Conservation (phyloP, 345 rosid species). For the Lepidium africanum region DNA sequence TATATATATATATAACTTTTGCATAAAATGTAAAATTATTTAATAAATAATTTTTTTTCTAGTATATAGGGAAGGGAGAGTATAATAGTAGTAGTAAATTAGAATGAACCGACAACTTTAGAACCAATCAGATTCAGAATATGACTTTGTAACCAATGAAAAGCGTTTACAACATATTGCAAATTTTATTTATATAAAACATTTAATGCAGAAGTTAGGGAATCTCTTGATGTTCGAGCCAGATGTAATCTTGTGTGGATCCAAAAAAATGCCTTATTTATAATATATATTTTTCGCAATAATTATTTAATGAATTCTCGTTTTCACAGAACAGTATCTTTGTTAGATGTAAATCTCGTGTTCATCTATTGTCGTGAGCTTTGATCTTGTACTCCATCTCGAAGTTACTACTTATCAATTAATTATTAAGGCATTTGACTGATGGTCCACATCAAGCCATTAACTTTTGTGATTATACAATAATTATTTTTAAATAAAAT, state of each 20-base stretch:
- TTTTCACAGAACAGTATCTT: conserved; percentile 11
- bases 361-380: conserved; percentile 8
- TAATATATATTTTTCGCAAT: background rate
- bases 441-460: conserved; percentile 17
- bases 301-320: background rate
- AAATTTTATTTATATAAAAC: background rate
- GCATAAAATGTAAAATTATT: no score
- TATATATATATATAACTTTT: no score
- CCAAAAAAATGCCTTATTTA: conserved; percentile 8
- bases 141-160: conserved; percentile 19
- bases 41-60: no score
- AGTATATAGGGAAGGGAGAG: no score
- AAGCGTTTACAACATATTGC: conserved; percentile 23
- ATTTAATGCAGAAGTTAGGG: conserved; percentile 12
- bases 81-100: background rate
- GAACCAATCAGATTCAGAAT: conserved; percentile 22
- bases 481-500: no score
- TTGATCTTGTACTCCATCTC: conserved; percentile 14
- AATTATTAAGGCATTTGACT: conserved; percentile 5
- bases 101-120: conserved; percentile 7
- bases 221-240: conserved; percentile 31
- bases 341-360: conserved; percentile 11
- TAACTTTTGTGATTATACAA: background rate
- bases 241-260: conserved; percentile 27
- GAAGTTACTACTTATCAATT: conserved; percentile 4